A percentile compares a stretch with the other conserved stretches of the same genome.
phyloP scores from a whole-genome alignment of 192 early-diverging fungal genomes.

The Lobulomyces angularis region DNA sequence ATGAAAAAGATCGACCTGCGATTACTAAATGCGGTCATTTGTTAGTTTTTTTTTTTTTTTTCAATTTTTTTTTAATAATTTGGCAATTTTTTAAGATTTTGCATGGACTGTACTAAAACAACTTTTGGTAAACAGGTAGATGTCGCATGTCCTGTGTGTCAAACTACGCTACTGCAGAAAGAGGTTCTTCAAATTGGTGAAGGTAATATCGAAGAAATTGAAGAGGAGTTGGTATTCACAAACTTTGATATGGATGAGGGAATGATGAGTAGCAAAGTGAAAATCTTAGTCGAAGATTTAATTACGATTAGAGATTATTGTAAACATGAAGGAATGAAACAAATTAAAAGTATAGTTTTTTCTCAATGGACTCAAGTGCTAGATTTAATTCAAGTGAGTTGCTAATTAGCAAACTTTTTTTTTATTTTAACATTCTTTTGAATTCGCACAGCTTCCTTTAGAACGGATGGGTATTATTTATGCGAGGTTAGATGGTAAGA shows the following conservation, averaged over 20 bases:
- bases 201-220: too few relatives aligned
- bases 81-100: too few relatives aligned
- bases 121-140: too few relatives aligned
- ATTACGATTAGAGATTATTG: conserved; percentile 9
- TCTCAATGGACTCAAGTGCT: conserved; percentile 77
- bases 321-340: conserved; percentile 2
- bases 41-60: too few relatives aligned
- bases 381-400: conserved; percentile 20
- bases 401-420: conserved; percentile 8
- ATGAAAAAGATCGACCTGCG: too few relatives aligned
- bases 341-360: conserved; percentile 74
- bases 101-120: too few relatives aligned
- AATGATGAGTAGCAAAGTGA: conserved; percentile 33
- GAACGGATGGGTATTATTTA: conserved; percentile 18
- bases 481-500: conserved; percentile 36
- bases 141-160: too few relatives aligned
- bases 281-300: conserved; percentile 23
- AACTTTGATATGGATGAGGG: too few relatives aligned
- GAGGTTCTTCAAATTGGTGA: too few relatives aligned
- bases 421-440: conserved; percentile 9
- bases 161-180: too few relatives aligned
- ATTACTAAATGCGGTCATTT: background rate
- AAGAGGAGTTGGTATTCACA: too few relatives aligned
- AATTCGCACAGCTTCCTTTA: conserved; percentile 12
- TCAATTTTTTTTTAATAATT: too few relatives aligned